Base-by-base conservation (phyloP, 2,329 filamentous ascomycete species). In the Alternaria solani region DNA sequence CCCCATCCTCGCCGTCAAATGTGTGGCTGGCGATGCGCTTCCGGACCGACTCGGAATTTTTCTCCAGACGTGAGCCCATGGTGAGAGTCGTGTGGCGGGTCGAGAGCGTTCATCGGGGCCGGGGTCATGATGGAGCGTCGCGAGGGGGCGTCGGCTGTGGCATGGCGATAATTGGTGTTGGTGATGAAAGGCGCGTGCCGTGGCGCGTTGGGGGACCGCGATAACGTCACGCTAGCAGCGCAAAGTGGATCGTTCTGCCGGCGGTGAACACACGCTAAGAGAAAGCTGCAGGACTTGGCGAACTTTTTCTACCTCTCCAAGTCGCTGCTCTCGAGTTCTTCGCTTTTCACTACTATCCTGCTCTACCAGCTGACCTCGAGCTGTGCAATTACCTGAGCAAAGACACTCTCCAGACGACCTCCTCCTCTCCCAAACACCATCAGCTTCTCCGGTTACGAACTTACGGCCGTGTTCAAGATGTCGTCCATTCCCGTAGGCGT, bases 1-100 rank as follows among this genome's bases (percentile, higher is more conserved):
- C 94, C 58, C 95, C 94, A 25, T 86, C 86, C 75, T 97, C 93
- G 72, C 91, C 85, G 2, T 89, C 83, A 76, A 97, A 98, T 2
- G 84, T 86, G 79, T 97, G 88, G 64, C 80, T 84, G 63, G 88
- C 86, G 68, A 90, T 90, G 65, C 86, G 83, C 77, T 89, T 89
- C 64, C 87, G 85, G 68, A 88, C 85, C 32, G 82, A 78, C 60
- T 80, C 82, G 36, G 87, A 88, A 62, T 87, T 88, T 66, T 81
- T 80, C 67, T 89, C 85, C 63, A 88, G 81, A 67, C 85, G 81
- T 63, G 87, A 89, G 78, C 87, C 87, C 87, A 89, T 89, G 47
- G 39, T 70, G 62, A 52, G 26, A 20, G 39, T 16, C 20, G 26
- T 49, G 48, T 48, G 65, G 59, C 46, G 68, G 68, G 30, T 68